Conservation (phyloP, 1,139 yeast genomes). For the Meyerozyma carpophila region DNA sequence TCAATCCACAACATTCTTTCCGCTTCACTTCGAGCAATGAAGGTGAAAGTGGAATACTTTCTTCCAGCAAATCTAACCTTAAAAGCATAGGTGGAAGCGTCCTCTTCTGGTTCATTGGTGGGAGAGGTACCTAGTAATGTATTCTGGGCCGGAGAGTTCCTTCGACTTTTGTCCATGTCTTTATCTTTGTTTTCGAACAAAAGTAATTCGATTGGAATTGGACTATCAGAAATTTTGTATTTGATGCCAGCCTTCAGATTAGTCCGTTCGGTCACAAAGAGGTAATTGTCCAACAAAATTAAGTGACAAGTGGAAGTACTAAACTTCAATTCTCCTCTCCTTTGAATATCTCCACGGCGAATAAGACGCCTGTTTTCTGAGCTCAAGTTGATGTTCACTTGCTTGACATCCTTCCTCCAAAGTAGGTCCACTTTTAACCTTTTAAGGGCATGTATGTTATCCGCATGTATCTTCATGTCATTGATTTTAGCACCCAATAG, state of each 20-base stretch:
- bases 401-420: slow-evolving; percentile 39
- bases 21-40: slow-evolving; percentile 47
- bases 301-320: slow-evolving; percentile 47
- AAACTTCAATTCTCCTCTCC: slow-evolving; percentile 60
- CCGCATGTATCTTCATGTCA: slow-evolving; percentile 52
- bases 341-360: slow-evolving; percentile 53
- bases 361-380: slow-evolving; percentile 55
- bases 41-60: slow-evolving; percentile 43
- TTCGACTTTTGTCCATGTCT: not conserved
- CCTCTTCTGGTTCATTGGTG: slow-evolving; percentile 26
- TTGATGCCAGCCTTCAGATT: slow-evolving; percentile 16
- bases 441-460: slow-evolving; percentile 45
- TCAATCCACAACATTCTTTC: slow-evolving; percentile 61
- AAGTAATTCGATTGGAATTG: slow-evolving; percentile 57
- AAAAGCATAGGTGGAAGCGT: slow-evolving; percentile 34
- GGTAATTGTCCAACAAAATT: slow-evolving; percentile 66
- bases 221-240: slow-evolving; percentile 48
- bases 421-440: slow-evolving; percentile 43
- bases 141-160: not conserved
- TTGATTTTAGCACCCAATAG: slow-evolving; percentile 34
- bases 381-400: slow-evolving; percentile 46
- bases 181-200: slow-evolving; percentile 45
- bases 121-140: not conserved
- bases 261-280: slow-evolving; percentile 57
- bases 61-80: slow-evolving; percentile 43